phyloP scores from a whole-genome alignment of 257 asterid genomes.

The Fraxinus americana region DNA sequence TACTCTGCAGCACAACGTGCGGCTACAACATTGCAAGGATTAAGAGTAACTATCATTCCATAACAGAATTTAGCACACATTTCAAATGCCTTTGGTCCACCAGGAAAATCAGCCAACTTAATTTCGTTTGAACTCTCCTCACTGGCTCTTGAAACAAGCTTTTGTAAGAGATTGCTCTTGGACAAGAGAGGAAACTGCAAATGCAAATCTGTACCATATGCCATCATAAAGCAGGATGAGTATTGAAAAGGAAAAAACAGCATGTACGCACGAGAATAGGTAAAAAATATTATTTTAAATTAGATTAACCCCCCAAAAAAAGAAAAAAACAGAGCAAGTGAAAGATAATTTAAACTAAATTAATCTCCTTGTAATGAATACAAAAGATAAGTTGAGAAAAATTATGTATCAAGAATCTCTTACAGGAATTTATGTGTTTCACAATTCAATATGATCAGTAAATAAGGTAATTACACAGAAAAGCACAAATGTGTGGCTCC shows the following conservation, averaged over 20 bases:
- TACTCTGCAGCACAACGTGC: slow-evolving; percentile 90
- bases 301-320: neutral
- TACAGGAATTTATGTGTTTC: too few relatives aligned
- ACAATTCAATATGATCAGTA: neutral
- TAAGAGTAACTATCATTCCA: slow-evolving; percentile 81
- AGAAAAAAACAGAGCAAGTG: neutral
- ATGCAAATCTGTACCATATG: slow-evolving; percentile 3
- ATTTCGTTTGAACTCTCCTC: slow-evolving; percentile 58
- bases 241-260: neutral
- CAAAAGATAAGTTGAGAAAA: neutral
- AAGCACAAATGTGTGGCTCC: neutral
- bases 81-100: slow-evolving; percentile 90
- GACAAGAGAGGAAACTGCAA: slow-evolving; percentile 90
- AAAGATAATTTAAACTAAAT: neutral
- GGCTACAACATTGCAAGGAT: slow-evolving; percentile 82
- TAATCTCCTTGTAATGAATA: neutral
- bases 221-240: neutral
- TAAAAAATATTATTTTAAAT: neutral
- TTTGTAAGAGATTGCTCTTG: slow-evolving; percentile 76
- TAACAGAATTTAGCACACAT: slow-evolving; percentile 93
- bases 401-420: neutral
- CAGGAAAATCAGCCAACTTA: slow-evolving; percentile 70
- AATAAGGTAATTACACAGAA: neutral
- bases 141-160: slow-evolving; percentile 44
- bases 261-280: neutral